A percentile compares a stretch with the other conserved stretches of the same genome.
Evolutionary conservation across 2,329 filamentous ascomycete species (phyloP).

Genomic region (Didymella exigua): DNA sequence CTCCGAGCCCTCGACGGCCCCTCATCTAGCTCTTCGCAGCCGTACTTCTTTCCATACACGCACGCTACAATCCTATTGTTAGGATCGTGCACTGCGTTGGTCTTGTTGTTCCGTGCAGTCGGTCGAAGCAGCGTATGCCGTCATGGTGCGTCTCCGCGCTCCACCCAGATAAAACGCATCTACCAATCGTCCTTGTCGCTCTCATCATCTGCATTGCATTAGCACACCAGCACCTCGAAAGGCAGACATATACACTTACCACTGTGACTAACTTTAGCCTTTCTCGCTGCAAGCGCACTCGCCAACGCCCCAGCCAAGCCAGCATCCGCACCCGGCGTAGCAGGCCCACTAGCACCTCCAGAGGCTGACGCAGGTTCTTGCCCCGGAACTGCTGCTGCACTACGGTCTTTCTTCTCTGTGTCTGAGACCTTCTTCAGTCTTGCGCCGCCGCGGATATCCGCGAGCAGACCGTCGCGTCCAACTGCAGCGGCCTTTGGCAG

Average conservation of each 20-base stretch:
- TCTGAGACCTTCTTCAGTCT: constrained; percentile 76
- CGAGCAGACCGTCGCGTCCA: constrained; percentile 66
- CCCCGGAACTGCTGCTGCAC: constrained; percentile 66
- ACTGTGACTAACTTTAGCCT: constrained; percentile 92
- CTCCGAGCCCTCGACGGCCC: neutral
- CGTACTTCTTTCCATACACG: too few relatives aligned
- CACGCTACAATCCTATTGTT: too few relatives aligned
- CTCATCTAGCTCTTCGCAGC: neutral
- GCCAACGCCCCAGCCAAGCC: constrained; percentile 65
- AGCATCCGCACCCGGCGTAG: constrained; percentile 38
- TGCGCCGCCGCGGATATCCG: constrained; percentile 71
- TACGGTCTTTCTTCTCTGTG: constrained; percentile 72
- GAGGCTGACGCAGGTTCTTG: constrained; percentile 55
- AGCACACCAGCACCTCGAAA: constrained; percentile 23
- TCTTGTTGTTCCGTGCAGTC: too few relatives aligned
- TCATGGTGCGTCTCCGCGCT: neutral
- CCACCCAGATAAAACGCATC: neutral
- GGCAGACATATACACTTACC: constrained; percentile 62
- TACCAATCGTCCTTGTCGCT: constrained; percentile 77
- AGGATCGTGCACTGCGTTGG: too few relatives aligned
- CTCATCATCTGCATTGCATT: constrained; percentile 69
- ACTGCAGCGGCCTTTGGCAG: constrained; percentile 49
- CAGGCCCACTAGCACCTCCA: constrained; percentile 51
- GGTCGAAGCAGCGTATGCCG: too few relatives aligned
- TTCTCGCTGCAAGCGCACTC: constrained; percentile 81